Conservation (phyloP, 2,329 filamentous ascomycete genomes). For the Neonectria neomacrospora region DNA sequence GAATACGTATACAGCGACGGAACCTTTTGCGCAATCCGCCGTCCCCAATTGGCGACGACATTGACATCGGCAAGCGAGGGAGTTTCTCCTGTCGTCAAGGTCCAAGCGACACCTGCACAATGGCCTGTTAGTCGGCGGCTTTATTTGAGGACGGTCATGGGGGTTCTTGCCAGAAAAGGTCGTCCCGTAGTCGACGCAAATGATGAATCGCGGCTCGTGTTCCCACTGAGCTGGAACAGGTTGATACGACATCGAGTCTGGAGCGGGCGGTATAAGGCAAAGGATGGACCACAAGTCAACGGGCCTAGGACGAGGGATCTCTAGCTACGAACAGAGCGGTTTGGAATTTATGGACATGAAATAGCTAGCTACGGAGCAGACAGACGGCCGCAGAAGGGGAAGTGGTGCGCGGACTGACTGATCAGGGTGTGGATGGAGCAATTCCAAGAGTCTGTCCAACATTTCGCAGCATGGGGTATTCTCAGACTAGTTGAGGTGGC, state of each 20-base stretch:
- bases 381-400: not conserved
- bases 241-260: not conserved
- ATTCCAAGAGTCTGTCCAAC: not conserved
- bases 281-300: not conserved
- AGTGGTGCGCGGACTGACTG: not conserved
- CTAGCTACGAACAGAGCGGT: too few relatives aligned
- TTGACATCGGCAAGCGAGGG: conserved; percentile 22
- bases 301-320: not conserved
- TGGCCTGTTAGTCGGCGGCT: not conserved
- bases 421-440: not conserved
- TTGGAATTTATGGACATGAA: not conserved
- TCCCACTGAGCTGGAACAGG: not conserved
- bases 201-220: conserved; percentile 19
- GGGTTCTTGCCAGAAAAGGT: conserved; percentile 21
- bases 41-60: conserved; percentile 22
- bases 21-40: conserved; percentile 21
- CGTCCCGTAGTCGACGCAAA: conserved; percentile 32
- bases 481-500: conserved; percentile 6
- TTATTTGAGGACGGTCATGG: not conserved
- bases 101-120: conserved; percentile 25
- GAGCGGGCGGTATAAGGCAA: too few relatives aligned
- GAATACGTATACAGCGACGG: conserved; percentile 30
- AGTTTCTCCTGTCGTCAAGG: conserved; percentile 11
- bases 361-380: not conserved
- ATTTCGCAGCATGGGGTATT: not conserved